These are phyloP conservation scores for Acephala macrosclerotiorum DNA, from an alignment of 2,329 filamentous ascomycete genomes.

Conservation along the genomic window DNA sequence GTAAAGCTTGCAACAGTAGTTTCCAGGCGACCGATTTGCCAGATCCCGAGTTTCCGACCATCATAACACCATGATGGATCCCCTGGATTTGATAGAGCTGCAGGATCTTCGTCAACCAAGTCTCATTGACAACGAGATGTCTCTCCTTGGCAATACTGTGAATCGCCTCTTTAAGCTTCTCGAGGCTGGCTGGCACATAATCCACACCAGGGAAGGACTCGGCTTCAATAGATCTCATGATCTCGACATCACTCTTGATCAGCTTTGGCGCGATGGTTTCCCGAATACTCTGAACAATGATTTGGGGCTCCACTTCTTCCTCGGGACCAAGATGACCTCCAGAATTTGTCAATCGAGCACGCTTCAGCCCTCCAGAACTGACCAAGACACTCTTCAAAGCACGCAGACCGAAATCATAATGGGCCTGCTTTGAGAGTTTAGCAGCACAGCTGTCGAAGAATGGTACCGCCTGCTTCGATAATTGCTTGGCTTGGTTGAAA, in stretches of 20 bases:
- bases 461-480: constrained; percentile 95
- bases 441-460: constrained; percentile 94
- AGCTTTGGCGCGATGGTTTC: constrained; percentile 99
- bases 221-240: constrained; percentile 83
- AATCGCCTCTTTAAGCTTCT: constrained; percentile 81
- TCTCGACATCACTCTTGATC: constrained; percentile 88
- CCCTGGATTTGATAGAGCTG: constrained; percentile 98
- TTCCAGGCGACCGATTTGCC: constrained; percentile 98
- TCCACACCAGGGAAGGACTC: constrained; percentile 91
- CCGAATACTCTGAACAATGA: constrained; percentile 96
- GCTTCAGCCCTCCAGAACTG: constrained; percentile 95
- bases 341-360: constrained; percentile 71
- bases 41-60: constrained; percentile 97
- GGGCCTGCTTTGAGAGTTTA: constrained; percentile 90
- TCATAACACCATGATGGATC: constrained; percentile 99
- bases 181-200: constrained; percentile 89
- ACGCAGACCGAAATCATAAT: constrained; percentile 98
- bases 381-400: constrained; percentile 98
- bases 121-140: constrained; percentile 88
- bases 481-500: constrained; percentile 92
- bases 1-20: constrained; percentile 87
- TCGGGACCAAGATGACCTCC: constrained; percentile 67
- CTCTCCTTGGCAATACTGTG: constrained; percentile 82
- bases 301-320: constrained; percentile 88
- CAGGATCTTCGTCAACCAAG: constrained; percentile 96